Percentiles rank a stretch among this genome's conserved stretches.
Conservation (phyloP, 257 asterid species). For the Eucommia ulmoides region DNA sequence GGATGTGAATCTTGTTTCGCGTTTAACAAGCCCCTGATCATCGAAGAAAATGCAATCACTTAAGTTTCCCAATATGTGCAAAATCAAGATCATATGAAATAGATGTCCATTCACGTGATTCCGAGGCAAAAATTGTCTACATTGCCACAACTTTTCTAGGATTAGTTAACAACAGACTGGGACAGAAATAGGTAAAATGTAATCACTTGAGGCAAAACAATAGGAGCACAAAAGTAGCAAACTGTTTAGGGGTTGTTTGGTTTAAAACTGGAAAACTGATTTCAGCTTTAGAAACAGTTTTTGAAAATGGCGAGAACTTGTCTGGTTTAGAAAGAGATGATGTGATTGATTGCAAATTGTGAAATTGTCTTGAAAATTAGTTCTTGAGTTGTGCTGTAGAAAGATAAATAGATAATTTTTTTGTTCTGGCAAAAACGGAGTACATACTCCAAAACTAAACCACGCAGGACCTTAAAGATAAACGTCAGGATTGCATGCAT, state of each 20-base stretch:
- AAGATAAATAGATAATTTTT: no score
- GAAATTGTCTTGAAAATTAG: no score
- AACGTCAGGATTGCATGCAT: neutral
- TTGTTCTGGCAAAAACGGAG: neutral
- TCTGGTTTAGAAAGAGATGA: no score
- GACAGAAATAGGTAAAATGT: neutral
- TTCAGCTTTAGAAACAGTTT: no score
- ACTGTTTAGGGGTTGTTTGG: no score
- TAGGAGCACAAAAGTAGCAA: no score
- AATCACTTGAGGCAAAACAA: neutral
- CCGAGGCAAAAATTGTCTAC: no score
- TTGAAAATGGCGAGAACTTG: no score
- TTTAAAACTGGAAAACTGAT: no score
- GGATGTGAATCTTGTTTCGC: constrained; percentile 75
- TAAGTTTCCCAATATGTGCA: neutral
- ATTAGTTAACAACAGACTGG: neutral
- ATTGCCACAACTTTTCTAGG: neutral
- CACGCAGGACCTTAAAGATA: neutral
- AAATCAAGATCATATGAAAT: neutral
- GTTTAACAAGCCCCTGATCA: constrained; percentile 51
- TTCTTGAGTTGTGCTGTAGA: no score
- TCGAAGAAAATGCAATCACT: neutral
- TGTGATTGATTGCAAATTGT: no score
- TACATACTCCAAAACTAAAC: neutral
- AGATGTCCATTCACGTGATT: no score